These are phyloP conservation scores for Carex myosuroides DNA, from an alignment of 176 grass and related monocot species.

Conservation along the genomic window DNA sequence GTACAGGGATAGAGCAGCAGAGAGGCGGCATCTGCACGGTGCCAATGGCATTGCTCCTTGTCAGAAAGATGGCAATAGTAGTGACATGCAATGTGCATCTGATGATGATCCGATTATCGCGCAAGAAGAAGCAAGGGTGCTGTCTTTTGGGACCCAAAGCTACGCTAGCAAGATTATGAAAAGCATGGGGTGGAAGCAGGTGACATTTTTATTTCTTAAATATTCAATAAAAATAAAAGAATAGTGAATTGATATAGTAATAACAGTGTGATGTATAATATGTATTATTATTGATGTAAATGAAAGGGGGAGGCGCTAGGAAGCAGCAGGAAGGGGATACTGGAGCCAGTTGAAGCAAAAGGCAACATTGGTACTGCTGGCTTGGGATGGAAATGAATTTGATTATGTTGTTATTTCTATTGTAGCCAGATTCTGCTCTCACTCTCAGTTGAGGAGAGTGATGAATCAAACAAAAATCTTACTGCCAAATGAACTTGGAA, in stretches of 20 bases:
- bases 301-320: constrained; percentile 62
- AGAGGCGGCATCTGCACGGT: constrained; percentile 66
- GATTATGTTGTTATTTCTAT: not conserved
- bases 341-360: constrained; percentile 58
- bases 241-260: not conserved
- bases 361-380: constrained; percentile 65
- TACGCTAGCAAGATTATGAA: constrained; percentile 78
- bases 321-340: constrained; percentile 61
- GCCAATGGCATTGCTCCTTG: constrained; percentile 58
- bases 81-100: not conserved
- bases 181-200: constrained; percentile 93
- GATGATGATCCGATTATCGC: constrained; percentile 25
- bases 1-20: constrained; percentile 87
- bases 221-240: not conserved
- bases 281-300: not conserved
- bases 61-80: constrained; percentile 37
- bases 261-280: not conserved
- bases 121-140: constrained; percentile 29
- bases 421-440: not conserved
- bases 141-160: constrained; percentile 33
- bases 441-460: not conserved
- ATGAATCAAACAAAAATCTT: not conserved
- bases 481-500: not conserved
- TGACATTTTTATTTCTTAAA: constrained; percentile 28
- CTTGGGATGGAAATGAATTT: constrained; percentile 58